phyloP scores from a whole-genome alignment of 179 eudicot species.

The Patellifolia procumbens region DNA sequence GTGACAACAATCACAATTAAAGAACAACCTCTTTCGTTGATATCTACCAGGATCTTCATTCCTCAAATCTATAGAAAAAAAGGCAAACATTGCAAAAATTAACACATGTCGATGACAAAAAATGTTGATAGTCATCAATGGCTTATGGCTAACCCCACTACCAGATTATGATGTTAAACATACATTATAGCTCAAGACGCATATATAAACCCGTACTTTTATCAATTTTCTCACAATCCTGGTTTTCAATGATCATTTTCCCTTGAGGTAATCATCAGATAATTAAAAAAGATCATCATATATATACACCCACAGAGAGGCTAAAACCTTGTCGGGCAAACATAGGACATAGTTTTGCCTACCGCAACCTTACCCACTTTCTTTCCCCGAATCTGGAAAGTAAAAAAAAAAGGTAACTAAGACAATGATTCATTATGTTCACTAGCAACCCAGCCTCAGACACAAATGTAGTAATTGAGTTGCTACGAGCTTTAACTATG shows the following conservation, averaged over 20 bases:
- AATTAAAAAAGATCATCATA: background rate
- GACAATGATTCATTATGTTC: background rate
- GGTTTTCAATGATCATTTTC: background rate
- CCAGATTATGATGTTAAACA: background rate
- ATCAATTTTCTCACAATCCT: background rate
- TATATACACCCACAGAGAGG: background rate
- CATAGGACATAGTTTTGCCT: background rate
- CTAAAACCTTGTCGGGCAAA: background rate
- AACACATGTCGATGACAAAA: background rate
- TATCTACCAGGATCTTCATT: slow-evolving; percentile 32
- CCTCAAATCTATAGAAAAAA: slow-evolving; percentile 30
- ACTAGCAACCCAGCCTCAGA: background rate
- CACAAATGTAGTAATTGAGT: background rate
- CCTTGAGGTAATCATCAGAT: background rate
- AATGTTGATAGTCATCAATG: background rate
- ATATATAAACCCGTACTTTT: background rate
- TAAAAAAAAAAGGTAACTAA: background rate
- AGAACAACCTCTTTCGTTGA: slow-evolving; percentile 21
- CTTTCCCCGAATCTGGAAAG: background rate
- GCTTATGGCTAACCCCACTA: background rate
- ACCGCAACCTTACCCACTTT: background rate
- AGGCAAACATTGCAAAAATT: slow-evolving; percentile 14
- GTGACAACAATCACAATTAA: slow-evolving; percentile 5
- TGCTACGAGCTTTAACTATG: background rate
- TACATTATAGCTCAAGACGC: background rate